These are phyloP conservation scores for Arachnomyces sp. DNA, from an alignment of 2,329 filamentous ascomycete species.

Conservation along the genomic window DNA sequence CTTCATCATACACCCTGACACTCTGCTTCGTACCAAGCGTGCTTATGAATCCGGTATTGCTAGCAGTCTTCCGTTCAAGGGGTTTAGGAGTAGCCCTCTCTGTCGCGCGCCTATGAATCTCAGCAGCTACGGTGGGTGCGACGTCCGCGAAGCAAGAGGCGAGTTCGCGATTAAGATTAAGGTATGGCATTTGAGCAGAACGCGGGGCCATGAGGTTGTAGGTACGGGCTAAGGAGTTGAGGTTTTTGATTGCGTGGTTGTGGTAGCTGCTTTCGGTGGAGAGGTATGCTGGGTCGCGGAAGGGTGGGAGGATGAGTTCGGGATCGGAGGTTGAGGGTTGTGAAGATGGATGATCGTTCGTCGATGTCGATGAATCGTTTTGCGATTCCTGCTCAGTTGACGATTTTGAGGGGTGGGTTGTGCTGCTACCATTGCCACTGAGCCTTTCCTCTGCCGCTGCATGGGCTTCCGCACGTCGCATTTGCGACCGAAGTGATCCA, in stretches of 20 bases:
- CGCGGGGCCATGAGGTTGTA: constrained; percentile 95
- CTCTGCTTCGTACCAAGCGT: constrained; percentile 43
- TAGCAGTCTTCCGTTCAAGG: too few species aligned
- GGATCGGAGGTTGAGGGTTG: constrained; percentile 8
- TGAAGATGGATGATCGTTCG: constrained; percentile 3
- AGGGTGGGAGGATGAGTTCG: constrained; percentile 48
- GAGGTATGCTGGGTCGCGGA: constrained; percentile 73
- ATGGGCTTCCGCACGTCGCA: constrained; percentile 61
- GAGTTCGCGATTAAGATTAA: constrained; percentile 73
- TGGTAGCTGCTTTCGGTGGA: constrained; percentile 65
- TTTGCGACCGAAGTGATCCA: constrained; percentile 64
- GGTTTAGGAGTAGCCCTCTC: constrained; percentile 30
- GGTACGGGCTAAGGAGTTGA: constrained; percentile 72
- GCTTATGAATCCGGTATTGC: constrained; percentile 50
- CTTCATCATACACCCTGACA: constrained; percentile 64
- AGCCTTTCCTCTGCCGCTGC: constrained; percentile 58
- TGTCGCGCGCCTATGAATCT: constrained; percentile 62
- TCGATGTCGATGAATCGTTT: constrained; percentile 1
- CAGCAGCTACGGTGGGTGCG: constrained; percentile 63
- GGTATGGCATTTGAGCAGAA: constrained; percentile 88
- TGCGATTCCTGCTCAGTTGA: not conserved
- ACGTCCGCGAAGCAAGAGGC: constrained; percentile 75
- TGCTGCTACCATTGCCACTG: constrained; percentile 29
- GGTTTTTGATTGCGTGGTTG: constrained; percentile 62
- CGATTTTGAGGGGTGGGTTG: constrained; percentile 42